These are phyloP conservation scores for Iris macrosiphon DNA, from an alignment of 106 monocot species.

Conservation along the genomic window DNA sequence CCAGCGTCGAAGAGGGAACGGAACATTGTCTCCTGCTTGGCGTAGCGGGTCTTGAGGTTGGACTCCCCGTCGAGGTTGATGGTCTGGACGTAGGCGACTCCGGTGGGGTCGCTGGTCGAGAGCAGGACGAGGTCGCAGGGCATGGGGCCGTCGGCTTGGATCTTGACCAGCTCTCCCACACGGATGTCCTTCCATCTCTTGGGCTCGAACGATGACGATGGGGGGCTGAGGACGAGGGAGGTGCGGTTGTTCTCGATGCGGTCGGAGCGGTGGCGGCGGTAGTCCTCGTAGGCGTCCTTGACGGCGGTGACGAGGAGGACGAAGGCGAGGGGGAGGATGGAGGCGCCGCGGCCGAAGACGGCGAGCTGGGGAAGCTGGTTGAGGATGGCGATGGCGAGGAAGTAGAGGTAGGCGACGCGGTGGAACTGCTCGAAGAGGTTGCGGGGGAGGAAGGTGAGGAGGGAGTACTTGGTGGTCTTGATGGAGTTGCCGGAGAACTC, in stretches of 20 bases:
- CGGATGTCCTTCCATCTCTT: slow-evolving; percentile 68
- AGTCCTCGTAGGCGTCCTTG: slow-evolving; percentile 94
- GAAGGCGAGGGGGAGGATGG: slow-evolving; percentile 74
- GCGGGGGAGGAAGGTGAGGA: slow-evolving; percentile 70
- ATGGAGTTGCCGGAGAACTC: slow-evolving; percentile 51
- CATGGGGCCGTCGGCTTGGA: slow-evolving; percentile 50
- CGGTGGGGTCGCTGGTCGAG: slow-evolving; percentile 87
- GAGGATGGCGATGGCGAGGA: slow-evolving; percentile 63
- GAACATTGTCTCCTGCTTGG: slow-evolving; percentile 42
- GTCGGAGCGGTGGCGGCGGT: slow-evolving; percentile 80
- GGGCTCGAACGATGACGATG: slow-evolving; percentile 29
- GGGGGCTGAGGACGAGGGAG: slow-evolving; percentile 34
- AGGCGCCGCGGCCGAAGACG: slow-evolving; percentile 59
- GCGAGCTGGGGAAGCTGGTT: slow-evolving; percentile 85
- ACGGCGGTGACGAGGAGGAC: slow-evolving; percentile 78
- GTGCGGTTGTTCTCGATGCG: slow-evolving; percentile 58
- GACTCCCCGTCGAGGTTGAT: slow-evolving; percentile 96
- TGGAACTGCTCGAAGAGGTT: slow-evolving; percentile 98
- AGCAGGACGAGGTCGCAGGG: slow-evolving; percentile 90
- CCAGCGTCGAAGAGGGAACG: slow-evolving; percentile 5
- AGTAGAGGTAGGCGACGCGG: slow-evolving; percentile 84
- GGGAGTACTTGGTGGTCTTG: slow-evolving; percentile 67
- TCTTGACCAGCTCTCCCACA: slow-evolving; percentile 60
- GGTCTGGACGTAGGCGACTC: slow-evolving; percentile 88
- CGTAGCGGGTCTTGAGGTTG: slow-evolving; percentile 91